Base-by-base conservation (phyloP, 2,329 filamentous ascomycete species). In the Zasmidium angulare region DNA sequence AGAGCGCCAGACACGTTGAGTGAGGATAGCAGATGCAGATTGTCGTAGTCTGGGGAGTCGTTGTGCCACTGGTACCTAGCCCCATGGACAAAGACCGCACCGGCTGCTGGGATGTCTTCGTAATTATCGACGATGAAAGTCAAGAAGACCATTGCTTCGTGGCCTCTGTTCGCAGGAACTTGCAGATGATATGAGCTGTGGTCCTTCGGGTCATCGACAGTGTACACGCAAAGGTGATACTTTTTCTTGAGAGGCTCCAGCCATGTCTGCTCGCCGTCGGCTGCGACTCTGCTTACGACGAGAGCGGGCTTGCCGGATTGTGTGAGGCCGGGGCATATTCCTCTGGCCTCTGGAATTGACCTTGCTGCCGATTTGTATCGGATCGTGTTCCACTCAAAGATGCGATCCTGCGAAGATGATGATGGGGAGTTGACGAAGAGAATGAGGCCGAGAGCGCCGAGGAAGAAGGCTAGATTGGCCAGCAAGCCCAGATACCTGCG, bases 121-220 rank as follows among this genome's bases (percentile, higher is more conserved):
- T 87, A 87, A 68, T 84, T 81, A 70, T 86, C 82, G 68, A 84
- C 79, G 61, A 87, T 78, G 72, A 84, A 86, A 17, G 81, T 84
- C 47, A 85, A 76, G 68, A 87, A 86, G 6, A 84, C 78, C 74
- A 85, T 82, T 31, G 83, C 83, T 73, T 88, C 85, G 65, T 85
- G 82, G 36, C 84, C 85, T 67, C 84, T 83, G 65, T 82, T 82
- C 12, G 74, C 74, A 2, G 80, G 80, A 1, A 79, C 74, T 55
- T 77, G 77, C 1, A 81, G 74, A 29, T 70, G 51, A 0, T 60
- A 64, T 4, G 71, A 72, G 9, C 60, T 64, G 20, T 58, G 52
- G 29, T 74, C 65, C 2, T 69, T 64, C 17, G 40, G 40, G 2
- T 68, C 68, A 59, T 81, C 78, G 24, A 72, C 75, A 12, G 72